Base-by-base conservation (phyloP, 2,329 filamentous ascomycete species). In the Alternaria dauci region DNA sequence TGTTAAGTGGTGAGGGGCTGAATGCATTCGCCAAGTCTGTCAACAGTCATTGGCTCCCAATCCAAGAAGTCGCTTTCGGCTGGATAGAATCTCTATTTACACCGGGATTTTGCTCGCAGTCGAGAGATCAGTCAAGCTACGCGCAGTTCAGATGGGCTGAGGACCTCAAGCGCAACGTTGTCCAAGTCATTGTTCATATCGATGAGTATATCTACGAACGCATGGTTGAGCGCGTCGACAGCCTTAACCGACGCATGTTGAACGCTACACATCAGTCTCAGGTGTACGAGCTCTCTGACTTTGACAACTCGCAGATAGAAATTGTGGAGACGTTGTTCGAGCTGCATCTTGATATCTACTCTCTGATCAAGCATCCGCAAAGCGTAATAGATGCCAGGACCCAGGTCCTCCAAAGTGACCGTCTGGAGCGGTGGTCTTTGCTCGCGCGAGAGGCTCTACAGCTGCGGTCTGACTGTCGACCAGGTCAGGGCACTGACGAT, bases 341-440 rank as follows among this genome's bases (percentile, higher is more conserved):
- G 73, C 77, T 91, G 32, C 89, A 91, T 69, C 81, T 91, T 6
- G 89, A 91, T 69, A 80, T 89, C 8, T 89, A 88, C 71, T 85
- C 85, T 6, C 78, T 85, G n/a, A 87, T 89, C 67, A 89, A 86
- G 51, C 85, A 85, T 63, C 84, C 87, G 0, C 84, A 83, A 65
- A 89, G 85, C 66, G 83, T 86, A 25, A 82, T 87, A 6, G 82
- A 86, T 59, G 69, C 77, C 30, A 79, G 79, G 5, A 86, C 82
- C n/a, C 81, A 85, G 36, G 71, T 80, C 5, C 63, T 83, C 8
- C 87, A 90, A 68, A 83, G 82, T 54, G 85, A 89, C 70, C 84
- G 88, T 14, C 76, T 91, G 8, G 79, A 82, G 46, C 81, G 88
- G 64, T 91, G 89, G 89, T 81, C 84, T 34, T 78, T 81, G 30